These are phyloP conservation scores for Ustilago xerochloae DNA, from an alignment of 1,284 basidiomycete genomes.

Conservation along the genomic window DNA sequence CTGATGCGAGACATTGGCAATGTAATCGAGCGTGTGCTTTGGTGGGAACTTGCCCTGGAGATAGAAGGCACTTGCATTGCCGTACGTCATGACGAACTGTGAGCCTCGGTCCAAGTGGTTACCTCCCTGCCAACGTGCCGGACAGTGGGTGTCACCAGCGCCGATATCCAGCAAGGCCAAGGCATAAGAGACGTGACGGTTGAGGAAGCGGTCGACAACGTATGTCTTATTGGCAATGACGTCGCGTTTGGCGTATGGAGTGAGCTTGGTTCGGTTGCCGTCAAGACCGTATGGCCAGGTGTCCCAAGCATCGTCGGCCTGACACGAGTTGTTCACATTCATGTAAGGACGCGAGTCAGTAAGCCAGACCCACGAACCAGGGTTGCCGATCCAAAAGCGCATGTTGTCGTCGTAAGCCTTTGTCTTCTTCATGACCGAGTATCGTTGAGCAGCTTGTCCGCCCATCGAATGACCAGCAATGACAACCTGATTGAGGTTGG, in stretches of 20 bases:
- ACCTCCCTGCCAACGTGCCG: constrained; percentile 54
- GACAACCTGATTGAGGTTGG: constrained; percentile 61
- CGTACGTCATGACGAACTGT: constrained; percentile 46
- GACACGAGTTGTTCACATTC: constrained; percentile 33
- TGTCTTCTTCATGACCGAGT: constrained; percentile 52
- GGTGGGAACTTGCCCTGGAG: constrained; percentile 48
- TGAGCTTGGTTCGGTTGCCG: constrained; percentile 51
- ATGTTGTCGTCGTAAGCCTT: constrained; percentile 49
- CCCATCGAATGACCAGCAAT: constrained; percentile 63
- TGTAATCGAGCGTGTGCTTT: constrained; percentile 44
- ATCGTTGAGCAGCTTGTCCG: constrained; percentile 57
- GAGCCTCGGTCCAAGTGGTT: constrained; percentile 58
- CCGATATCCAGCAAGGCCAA: constrained; percentile 52
- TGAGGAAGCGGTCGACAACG: constrained; percentile 53
- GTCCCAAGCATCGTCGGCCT: constrained; percentile 33
- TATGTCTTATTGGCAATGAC: constrained; percentile 40
- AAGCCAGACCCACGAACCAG: constrained; percentile 62
- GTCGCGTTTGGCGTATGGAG: constrained; percentile 22
- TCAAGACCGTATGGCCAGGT: constrained; percentile 64
- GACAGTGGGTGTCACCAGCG: constrained; percentile 51
- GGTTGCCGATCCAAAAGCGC: constrained; percentile 60
- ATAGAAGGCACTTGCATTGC: constrained; percentile 31
- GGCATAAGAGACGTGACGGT: constrained; percentile 47
- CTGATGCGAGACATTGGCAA: constrained; percentile 54
- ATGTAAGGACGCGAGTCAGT: constrained; percentile 50